Base-by-base conservation (phyloP, 1,284 basidiomycete genomes). In the Cryptococcus jaspeensis region DNA sequence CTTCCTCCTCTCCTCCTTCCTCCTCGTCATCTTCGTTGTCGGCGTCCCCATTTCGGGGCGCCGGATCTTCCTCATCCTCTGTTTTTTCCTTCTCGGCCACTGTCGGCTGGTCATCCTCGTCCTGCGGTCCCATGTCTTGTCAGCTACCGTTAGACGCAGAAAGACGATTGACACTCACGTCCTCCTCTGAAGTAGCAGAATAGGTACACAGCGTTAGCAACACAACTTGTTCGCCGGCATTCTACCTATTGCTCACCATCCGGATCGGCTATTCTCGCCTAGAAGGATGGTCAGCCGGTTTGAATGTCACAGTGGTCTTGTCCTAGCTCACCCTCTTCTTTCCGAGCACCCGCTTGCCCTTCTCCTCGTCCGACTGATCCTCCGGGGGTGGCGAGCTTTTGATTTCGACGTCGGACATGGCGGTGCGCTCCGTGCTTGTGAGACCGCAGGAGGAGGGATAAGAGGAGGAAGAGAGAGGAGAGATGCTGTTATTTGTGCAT, bases 1-100 rank as follows among this genome's bases (percentile, higher is more conserved):
- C 92, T 62, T 93, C 81, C 84, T 90, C 95, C 64, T 87, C 87
- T 58, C 80, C 79, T 48, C 84, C 86, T 69, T 56, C 61, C 18
- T 44, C 52, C 8, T 58, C 60, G 3, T 56, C 59, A 46, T 62
- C 61, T 42, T 64, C 66, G 25, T 64, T 62, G 18, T 66, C 82
- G 48, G 52, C 42, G 53, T 11, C 28, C n/a, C 37, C 18, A 40
- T 4, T 25, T 42, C 9, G 28, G 28, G 28, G 28, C 9, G 9
- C 28, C 9, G 28, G 5, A 32, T 32, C 9, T 5, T 32, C 28
- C 9, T 9, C 28, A 32, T 32, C 28, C 9, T 32, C 28, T 9
- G 28, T 5, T 5, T 32, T 9, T 32, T 32, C 28, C 28, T 32
- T 32, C 28, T 32, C 28, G 5, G 9, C 28, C 28, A 5, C 28